Evolutionary conservation across 2,329 filamentous ascomycete genomes (phyloP).

Genomic region (Teratosphaeria destructans): DNA sequence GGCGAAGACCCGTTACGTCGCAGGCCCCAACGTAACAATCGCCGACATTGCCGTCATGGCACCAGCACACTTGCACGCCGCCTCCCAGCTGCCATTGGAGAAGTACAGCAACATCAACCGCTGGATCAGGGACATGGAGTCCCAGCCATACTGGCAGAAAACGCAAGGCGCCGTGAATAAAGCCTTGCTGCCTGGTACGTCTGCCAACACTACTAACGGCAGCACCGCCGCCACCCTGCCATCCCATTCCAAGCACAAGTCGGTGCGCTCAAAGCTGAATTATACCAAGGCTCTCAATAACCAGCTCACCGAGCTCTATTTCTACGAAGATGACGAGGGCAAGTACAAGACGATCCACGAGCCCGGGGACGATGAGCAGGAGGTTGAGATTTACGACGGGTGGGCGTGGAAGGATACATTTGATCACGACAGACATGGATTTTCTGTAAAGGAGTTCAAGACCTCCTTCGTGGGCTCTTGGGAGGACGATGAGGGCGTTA

Average conservation of each 20-base stretch:
- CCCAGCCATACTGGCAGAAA: slow-evolving; percentile 29
- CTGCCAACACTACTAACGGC: neutral
- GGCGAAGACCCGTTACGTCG: slow-evolving; percentile 28
- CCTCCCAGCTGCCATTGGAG: slow-evolving; percentile 27
- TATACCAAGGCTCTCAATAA: slow-evolving; percentile 35
- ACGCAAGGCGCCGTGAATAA: slow-evolving; percentile 32
- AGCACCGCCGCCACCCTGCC: neutral
- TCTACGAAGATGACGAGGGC: slow-evolving; percentile 30
- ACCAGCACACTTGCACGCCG: slow-evolving; percentile 30
- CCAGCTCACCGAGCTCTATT: slow-evolving; percentile 32
- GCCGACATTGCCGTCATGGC: slow-evolving; percentile 33
- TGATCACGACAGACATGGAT: slow-evolving; percentile 37
- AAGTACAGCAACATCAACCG: slow-evolving; percentile 28
- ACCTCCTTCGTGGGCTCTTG: slow-evolving; percentile 27
- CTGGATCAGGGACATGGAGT: slow-evolving; percentile 31
- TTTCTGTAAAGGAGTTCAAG: slow-evolving; percentile 33
- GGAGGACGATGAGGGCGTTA: slow-evolving; percentile 33
- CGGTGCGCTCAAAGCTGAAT: slow-evolving; percentile 35
- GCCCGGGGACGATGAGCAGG: slow-evolving; percentile 29
- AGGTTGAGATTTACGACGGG: slow-evolving; percentile 32
- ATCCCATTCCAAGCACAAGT: neutral
- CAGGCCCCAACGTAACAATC: slow-evolving; percentile 29
- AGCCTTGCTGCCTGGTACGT: slow-evolving; percentile 23
- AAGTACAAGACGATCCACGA: slow-evolving; percentile 32
- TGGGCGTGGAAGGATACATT: slow-evolving; percentile 35